Evolutionary conservation across 2,329 filamentous ascomycete species (phyloP).

Genomic region (Diplodia corticola): DNA sequence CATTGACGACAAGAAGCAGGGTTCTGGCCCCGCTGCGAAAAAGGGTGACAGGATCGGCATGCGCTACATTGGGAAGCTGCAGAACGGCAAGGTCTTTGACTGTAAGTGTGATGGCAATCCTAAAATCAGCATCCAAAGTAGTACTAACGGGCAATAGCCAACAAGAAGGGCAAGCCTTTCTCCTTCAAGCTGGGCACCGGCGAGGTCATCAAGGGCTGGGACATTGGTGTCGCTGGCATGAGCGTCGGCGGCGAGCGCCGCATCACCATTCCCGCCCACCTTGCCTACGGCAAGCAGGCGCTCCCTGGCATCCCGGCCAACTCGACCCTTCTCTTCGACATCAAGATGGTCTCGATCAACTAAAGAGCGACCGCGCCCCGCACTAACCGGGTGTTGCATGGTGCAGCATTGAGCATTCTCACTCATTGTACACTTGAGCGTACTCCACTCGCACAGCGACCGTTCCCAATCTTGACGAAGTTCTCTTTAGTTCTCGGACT

Average conservation of each 20-base stretch:
- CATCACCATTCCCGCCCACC: conserved; percentile 80
- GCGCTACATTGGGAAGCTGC: conserved; percentile 93
- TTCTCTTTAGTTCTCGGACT: conserved; percentile 25
- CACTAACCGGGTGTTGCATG: conserved; percentile 32
- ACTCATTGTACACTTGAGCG: conserved; percentile 33
- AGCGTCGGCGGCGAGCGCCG: conserved; percentile 89
- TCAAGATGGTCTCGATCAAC: conserved; percentile 53
- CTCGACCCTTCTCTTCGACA: conserved; percentile 87
- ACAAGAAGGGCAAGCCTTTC: conserved; percentile 99
- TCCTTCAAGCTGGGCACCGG: conserved; percentile 90
- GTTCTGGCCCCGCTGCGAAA: conserved; percentile 82
- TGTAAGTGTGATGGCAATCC: conserved; percentile 56
- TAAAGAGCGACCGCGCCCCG: conserved; percentile 32
- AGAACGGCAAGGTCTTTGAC: conserved; percentile 95
- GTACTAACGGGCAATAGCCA: conserved; percentile 59
- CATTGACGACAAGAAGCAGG: conserved; percentile 92
- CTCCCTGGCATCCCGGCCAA: conserved; percentile 86
- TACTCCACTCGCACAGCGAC: conserved; percentile 27
- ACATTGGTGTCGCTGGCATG: conserved; percentile 92
- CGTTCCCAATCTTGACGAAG: conserved; percentile 27
- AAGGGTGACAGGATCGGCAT: conserved; percentile 87
- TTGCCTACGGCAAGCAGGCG: conserved; percentile 85
- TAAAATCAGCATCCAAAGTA: background rate
- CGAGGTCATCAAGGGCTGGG: conserved; percentile 99
- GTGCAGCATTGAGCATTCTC: conserved; percentile 30